Base-by-base conservation (phyloP, 163 green algal species). In the Volvox carteri region DNA sequence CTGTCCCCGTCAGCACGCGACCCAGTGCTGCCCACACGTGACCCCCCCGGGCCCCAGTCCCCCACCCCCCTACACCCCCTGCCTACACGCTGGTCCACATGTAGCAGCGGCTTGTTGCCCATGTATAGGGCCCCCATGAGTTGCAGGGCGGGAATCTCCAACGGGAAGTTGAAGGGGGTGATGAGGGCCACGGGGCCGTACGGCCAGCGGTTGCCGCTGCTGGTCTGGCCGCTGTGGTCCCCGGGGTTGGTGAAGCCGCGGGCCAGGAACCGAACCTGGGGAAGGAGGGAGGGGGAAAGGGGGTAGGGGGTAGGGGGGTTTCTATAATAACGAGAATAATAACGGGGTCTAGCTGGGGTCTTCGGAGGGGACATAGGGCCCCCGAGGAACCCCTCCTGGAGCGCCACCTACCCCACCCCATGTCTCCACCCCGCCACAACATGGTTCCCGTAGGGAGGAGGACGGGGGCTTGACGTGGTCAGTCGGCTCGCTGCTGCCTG, bases 151-250 rank as follows among this genome's bases (percentile, higher is more conserved):
- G 98, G 97, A 91, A 99, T 99, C 92, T 99, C 98, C 58, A 99
- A 93, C 1, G 98, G 98, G 91, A 99, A 99, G 92, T 99, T 99
- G 95, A 99, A 99, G 62, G 98, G 98, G 5, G 98, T 98, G 94
- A 99, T 98, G 33, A 99, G 84, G 0, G 93, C 95, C 41, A 99
- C 98, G 25, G 95, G 95, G 12, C 98, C 98, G 73, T 96, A 99
- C 3, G 98, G 98, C 97, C 96, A 99, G 25, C 98, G 93, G 83
- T 96, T 91, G 46, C 98, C 97, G n/a, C 90, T 91, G 92, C 94
- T 98, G 81, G 91, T 92, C 93, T 99, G 98, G 0, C 98, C 98
- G 0, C 83, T 28, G 92, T 99, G 97, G 94, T 99, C 98, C 1
- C 98, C 98, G 8, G 98, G 93, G 35, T 96, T 93, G 35, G 85